Evolutionary conservation across 768 basidiomycete species (phyloP).

Genomic region (Tephrocybe sp.): DNA sequence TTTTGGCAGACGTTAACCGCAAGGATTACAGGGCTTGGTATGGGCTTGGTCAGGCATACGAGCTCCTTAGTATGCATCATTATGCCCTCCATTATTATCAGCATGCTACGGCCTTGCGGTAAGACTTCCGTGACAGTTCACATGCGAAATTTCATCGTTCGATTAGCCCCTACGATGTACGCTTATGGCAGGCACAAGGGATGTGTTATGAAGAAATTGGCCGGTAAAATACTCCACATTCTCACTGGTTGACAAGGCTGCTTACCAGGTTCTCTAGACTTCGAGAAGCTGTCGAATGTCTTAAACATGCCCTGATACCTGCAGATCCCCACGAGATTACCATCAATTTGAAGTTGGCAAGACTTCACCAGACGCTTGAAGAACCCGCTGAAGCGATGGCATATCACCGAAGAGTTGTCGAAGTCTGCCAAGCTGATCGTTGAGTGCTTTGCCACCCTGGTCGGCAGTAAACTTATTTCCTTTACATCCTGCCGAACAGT

Average conservation of each 20-base stretch:
- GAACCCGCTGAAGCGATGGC: constrained; percentile 70
- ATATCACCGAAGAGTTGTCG: constrained; percentile 80
- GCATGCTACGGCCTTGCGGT: constrained; percentile 91
- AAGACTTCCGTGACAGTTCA: constrained; percentile 11
- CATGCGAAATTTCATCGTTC: constrained; percentile 5
- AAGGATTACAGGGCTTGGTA: constrained; percentile 99
- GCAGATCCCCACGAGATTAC: constrained; percentile 76
- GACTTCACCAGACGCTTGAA: constrained; percentile 63
- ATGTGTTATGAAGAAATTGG: constrained; percentile 93
- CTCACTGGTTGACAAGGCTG: neutral
- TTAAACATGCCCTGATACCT: constrained; percentile 84
- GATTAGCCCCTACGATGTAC: constrained; percentile 87
- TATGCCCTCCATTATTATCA: constrained; percentile 98
- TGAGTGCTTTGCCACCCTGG: constrained; percentile 24
- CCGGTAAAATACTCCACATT: constrained; percentile 46
- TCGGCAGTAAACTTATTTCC: constrained; percentile 21
- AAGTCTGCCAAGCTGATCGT: constrained; percentile 69
- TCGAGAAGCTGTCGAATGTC: constrained; percentile 88
- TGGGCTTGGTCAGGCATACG: constrained; percentile 97
- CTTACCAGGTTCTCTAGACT: constrained; percentile 44
- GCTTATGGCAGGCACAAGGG: constrained; percentile 95
- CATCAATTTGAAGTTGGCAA: constrained; percentile 74
- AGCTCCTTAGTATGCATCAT: constrained; percentile 93
- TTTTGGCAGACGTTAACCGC: constrained; percentile 78
- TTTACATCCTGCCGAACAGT: constrained; percentile 38